Evolutionary conservation across 2,329 filamentous ascomycete genomes (phyloP).

Genomic region (Fusarium tjaetaba): DNA sequence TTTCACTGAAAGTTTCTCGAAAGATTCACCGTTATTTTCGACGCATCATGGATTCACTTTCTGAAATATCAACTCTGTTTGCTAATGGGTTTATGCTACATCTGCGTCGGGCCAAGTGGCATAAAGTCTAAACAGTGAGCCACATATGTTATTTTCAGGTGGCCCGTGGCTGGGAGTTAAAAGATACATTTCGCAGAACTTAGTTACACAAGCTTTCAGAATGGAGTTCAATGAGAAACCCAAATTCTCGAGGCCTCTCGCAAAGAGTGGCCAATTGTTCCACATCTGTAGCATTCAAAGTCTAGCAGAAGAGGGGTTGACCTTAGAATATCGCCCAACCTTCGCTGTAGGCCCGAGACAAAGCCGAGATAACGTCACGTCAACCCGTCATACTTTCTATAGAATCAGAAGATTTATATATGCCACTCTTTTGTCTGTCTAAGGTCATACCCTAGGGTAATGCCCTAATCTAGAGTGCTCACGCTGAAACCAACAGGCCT

Average conservation of each 20-base stretch:
- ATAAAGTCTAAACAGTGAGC: background rate
- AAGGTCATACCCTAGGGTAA: rapidly evolving
- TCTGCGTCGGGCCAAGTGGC: rapidly evolving
- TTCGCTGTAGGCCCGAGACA: background rate
- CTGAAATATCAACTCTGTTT: rapidly evolving
- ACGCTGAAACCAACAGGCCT: too few relatives aligned
- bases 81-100: background rate
- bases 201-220: rapidly evolving
- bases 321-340: too few relatives aligned
- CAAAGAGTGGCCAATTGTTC: background rate
- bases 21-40: rapidly evolving
- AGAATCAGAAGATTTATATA: background rate
- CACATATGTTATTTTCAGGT: background rate
- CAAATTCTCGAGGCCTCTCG: too few relatives aligned
- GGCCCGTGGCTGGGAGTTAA: background rate
- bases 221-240: rapidly evolving
- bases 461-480: background rate
- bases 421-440: rapidly evolving
- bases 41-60: rapidly evolving
- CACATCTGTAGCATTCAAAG: background rate
- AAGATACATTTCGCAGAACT: background rate
- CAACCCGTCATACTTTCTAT: background rate
- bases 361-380: background rate
- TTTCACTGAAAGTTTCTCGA: background rate
- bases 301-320: background rate